Evolutionary conservation across 495 filamentous ascomycete species (phyloP).

Genomic region (Cercophora newfieldiana): DNA sequence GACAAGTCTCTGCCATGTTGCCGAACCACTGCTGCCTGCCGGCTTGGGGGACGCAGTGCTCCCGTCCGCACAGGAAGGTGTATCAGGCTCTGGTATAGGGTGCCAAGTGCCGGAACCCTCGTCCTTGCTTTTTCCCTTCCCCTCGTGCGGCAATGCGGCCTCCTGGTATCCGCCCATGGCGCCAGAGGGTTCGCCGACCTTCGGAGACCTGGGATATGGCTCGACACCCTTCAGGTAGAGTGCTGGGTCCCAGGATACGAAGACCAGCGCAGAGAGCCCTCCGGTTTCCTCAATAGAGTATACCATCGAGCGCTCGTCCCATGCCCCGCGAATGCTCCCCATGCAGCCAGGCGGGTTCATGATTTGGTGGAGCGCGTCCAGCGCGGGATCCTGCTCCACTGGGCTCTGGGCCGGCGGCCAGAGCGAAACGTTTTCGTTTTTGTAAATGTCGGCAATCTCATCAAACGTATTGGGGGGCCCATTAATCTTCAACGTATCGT

Average conservation of each 20-base stretch:
- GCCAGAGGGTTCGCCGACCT: constrained; percentile 2
- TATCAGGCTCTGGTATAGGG: constrained; percentile 6
- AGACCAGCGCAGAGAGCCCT: constrained; percentile 53
- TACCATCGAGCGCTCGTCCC: constrained; percentile 65
- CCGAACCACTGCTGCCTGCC: neutral
- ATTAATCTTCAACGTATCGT: constrained; percentile 23
- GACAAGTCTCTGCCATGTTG: constrained; percentile 30
- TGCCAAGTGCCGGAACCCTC: neutral
- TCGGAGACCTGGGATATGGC: constrained; percentile 16
- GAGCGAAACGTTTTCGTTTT: constrained; percentile 49
- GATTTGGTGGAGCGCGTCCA: constrained; percentile 52
- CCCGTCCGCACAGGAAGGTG: neutral
- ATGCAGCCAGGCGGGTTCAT: constrained; percentile 56
- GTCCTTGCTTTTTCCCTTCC: constrained; percentile 23
- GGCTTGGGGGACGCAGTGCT: neutral
- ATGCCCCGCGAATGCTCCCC: constrained; percentile 51
- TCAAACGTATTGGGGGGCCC: constrained; percentile 24
- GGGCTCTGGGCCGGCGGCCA: constrained; percentile 61
- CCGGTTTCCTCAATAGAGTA: constrained; percentile 48
- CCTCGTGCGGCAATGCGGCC: neutral
- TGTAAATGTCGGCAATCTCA: constrained; percentile 42
- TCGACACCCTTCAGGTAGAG: constrained; percentile 26
- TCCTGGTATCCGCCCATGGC: constrained; percentile 1
- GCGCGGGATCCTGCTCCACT: constrained; percentile 22
- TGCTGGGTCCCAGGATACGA: constrained; percentile 65